phyloP scores from a whole-genome alignment of 768 basidiomycete species.

The Leccinum rimulosum region DNA sequence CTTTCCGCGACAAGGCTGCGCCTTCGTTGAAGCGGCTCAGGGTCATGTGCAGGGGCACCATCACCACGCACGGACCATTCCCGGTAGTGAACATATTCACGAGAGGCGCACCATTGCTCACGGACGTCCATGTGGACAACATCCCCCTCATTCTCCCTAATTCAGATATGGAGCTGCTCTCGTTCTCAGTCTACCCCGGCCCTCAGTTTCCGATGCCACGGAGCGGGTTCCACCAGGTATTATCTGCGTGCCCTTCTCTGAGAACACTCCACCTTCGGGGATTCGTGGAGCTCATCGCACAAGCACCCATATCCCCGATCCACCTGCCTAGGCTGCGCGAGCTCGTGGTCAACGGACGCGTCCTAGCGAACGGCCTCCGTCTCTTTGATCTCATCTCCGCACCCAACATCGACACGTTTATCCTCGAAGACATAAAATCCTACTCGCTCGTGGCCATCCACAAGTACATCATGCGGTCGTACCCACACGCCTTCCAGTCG shows the following conservation, averaged over 20 bases:
- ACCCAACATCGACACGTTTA: slow-evolving; percentile 31
- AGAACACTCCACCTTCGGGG: slow-evolving; percentile 30
- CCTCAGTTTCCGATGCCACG: slow-evolving; percentile 30
- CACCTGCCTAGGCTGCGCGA: slow-evolving; percentile 27
- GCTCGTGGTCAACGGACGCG: slow-evolving; percentile 31
- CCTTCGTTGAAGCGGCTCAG: slow-evolving; percentile 27
- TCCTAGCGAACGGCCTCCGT: slow-evolving; percentile 28
- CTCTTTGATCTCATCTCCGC: slow-evolving; percentile 33
- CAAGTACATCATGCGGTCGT: slow-evolving; percentile 25
- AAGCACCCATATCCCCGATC: slow-evolving; percentile 21
- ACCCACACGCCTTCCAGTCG: slow-evolving; percentile 29
- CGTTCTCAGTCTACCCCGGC: slow-evolving; percentile 34
- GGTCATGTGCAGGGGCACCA: slow-evolving; percentile 32
- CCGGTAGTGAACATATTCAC: slow-evolving; percentile 25
- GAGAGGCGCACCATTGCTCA: slow-evolving; percentile 31
- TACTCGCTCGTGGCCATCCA: slow-evolving; percentile 28
- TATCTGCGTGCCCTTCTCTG: slow-evolving; percentile 21
- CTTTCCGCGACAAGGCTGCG: slow-evolving; percentile 27
- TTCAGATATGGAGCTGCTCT: slow-evolving; percentile 23
- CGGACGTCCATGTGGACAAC: slow-evolving; percentile 34
- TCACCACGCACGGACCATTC: slow-evolving; percentile 26
- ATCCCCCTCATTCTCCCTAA: slow-evolving; percentile 27
- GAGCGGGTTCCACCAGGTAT: slow-evolving; percentile 20
- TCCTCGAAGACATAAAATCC: slow-evolving; percentile 32
- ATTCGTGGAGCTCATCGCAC: slow-evolving; percentile 27